A percentile compares a stretch with the other conserved stretches of the same genome.
Evolutionary conservation across 768 basidiomycete genomes (phyloP).

Genomic region (Ramaria sp.): DNA sequence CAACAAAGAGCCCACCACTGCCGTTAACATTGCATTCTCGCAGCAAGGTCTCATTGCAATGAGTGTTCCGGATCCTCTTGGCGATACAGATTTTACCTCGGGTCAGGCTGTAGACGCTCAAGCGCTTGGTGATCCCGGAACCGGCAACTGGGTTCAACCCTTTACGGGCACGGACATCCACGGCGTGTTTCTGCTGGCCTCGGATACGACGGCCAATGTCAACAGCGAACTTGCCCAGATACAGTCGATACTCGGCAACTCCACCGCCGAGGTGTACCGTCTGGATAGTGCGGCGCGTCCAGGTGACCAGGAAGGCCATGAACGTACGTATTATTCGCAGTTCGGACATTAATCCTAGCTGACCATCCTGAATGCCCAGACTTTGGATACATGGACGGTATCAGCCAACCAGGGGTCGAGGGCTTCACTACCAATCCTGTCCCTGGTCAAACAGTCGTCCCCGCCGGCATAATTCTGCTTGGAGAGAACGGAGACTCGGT

Average conservation of each 20-base stretch:
- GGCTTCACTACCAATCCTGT: conserved; percentile 20
- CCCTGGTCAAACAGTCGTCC: conserved; percentile 17
- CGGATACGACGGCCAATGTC: conserved; percentile 29
- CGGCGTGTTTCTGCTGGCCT: conserved; percentile 40
- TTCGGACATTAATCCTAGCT: not conserved
- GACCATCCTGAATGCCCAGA: conserved; percentile 5
- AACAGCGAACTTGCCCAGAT: conserved; percentile 13
- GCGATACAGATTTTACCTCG: conserved; percentile 24
- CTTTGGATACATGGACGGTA: conserved; percentile 22
- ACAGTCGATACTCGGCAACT: conserved; percentile 29
- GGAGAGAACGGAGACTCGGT: conserved; percentile 13
- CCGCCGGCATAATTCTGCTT: conserved; percentile 19
- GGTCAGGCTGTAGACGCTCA: conserved; percentile 33
- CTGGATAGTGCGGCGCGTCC: conserved; percentile 26
- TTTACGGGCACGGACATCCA: conserved; percentile 34
- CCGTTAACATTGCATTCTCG: conserved; percentile 46
- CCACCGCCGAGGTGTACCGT: conserved; percentile 28
- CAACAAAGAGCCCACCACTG: conserved; percentile 21
- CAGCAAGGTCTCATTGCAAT: conserved; percentile 34
- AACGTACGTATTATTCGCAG: conserved; percentile 11
- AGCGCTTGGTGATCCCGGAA: conserved; percentile 27
- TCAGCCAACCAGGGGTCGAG: conserved; percentile 20
- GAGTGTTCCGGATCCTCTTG: conserved; percentile 28
- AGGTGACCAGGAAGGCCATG: conserved; percentile 17
- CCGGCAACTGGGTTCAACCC: conserved; percentile 32